Evolutionary conservation across 768 basidiomycete species (phyloP).

Genomic region (Auricularia sp.): DNA sequence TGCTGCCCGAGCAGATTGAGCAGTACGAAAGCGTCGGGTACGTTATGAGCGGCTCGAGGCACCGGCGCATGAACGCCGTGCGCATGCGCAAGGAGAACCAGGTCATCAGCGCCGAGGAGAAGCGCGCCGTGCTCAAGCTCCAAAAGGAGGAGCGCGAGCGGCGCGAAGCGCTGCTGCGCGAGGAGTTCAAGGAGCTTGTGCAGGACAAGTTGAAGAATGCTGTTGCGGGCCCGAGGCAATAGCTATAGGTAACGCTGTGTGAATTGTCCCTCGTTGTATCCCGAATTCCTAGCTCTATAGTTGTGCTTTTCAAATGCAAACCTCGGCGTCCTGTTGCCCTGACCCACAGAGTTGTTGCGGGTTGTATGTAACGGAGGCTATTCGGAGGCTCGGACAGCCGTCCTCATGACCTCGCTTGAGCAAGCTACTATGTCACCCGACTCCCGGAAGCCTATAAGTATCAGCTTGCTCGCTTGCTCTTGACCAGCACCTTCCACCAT

Average conservation of each 20-base stretch:
- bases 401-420: too few species aligned
- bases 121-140: slow-evolving; percentile 87
- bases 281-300: too few species aligned
- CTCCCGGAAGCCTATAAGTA: too few species aligned
- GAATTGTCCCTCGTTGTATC: too few species aligned
- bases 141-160: slow-evolving; percentile 91
- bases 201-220: slow-evolving; percentile 58
- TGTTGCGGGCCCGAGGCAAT: slow-evolving; percentile 9
- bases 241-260: too few species aligned
- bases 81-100: slow-evolving; percentile 99
- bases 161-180: slow-evolving; percentile 78
- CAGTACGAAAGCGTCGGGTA: slow-evolving; percentile 83
- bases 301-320: too few species aligned
- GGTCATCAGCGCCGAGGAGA: slow-evolving; percentile 97
- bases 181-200: slow-evolving; percentile 82
- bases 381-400: too few species aligned
- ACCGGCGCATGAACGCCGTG: slow-evolving; percentile 96
- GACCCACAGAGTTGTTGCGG: too few species aligned
- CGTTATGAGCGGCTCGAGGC: slow-evolving; percentile 94
- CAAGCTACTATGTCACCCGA: too few species aligned
- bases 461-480: too few species aligned
- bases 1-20: slow-evolving; percentile 81
- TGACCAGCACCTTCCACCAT: slow-evolving; percentile 13
- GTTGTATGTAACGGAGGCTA: too few species aligned
- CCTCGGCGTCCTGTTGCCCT: too few species aligned